Evolutionary conservation across 2,329 filamentous ascomycete species (phyloP).

Genomic region (Xylariaceae sp.): DNA sequence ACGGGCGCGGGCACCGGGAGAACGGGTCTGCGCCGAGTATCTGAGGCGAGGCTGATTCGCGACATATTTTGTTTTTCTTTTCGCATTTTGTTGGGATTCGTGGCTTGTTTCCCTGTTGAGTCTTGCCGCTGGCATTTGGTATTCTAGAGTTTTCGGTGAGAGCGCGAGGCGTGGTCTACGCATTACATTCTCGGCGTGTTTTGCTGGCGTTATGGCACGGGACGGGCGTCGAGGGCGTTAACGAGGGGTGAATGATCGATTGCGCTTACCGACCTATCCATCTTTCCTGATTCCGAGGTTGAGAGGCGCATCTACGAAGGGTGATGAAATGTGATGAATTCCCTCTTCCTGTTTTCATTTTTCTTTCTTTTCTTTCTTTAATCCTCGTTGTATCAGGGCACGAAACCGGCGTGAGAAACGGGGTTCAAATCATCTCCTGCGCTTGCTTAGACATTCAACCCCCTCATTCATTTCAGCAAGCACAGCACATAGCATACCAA

Average conservation of each 20-base stretch:
- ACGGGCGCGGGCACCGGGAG: slow-evolving; percentile 7
- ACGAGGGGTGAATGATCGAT: not conserved
- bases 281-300: slow-evolving; percentile 1
- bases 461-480: not conserved
- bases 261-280: not conserved
- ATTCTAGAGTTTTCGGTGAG: not conserved
- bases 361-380: slow-evolving; percentile 9
- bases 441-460: slow-evolving; percentile 1
- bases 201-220: slow-evolving; percentile 7
- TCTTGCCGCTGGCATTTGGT: slow-evolving; percentile 1
- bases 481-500: slow-evolving; percentile 8
- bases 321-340: not conserved
- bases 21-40: slow-evolving; percentile 18
- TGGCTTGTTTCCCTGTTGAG: slow-evolving; percentile 1
- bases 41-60: not conserved
- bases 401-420: slow-evolving; percentile 8
- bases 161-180: not conserved
- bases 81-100: not conserved
- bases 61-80: slow-evolving; percentile 4
- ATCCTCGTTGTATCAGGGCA: slow-evolving; percentile 14
- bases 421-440: slow-evolving; percentile 1
- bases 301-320: not conserved
- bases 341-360: slow-evolving; percentile 3
- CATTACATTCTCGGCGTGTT: slow-evolving; percentile 3
- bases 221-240: slow-evolving; percentile 5